Evolutionary conservation across 2,329 filamentous ascomycete species (phyloP).

Genomic region (Botrytis sinoallii): DNA sequence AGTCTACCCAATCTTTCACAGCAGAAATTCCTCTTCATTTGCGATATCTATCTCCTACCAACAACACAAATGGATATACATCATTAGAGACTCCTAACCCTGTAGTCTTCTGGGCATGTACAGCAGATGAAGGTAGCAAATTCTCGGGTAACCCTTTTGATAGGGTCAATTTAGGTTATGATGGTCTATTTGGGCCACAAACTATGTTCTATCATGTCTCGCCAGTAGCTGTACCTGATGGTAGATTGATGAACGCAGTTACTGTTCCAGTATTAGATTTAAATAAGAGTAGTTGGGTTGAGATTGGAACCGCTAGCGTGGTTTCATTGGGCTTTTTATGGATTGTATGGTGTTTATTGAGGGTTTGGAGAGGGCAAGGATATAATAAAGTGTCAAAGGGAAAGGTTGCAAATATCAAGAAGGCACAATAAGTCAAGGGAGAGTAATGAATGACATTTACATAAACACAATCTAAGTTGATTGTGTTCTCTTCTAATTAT

Average conservation of each 20-base stretch:
- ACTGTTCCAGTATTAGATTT: slow-evolving; percentile 64
- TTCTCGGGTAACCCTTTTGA: slow-evolving; percentile 83
- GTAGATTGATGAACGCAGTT: slow-evolving; percentile 51
- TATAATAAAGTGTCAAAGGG: slow-evolving; percentile 24
- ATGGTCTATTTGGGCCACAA: slow-evolving; percentile 69
- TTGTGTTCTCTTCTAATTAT: not conserved
- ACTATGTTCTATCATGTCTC: slow-evolving; percentile 82
- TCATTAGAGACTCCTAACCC: slow-evolving; percentile 71
- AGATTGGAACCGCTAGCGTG: slow-evolving; percentile 53
- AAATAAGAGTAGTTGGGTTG: slow-evolving; percentile 47
- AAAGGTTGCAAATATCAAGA: slow-evolving; percentile 22
- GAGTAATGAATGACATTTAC: not conserved
- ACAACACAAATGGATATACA: slow-evolving; percentile 47
- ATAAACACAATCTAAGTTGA: not conserved
- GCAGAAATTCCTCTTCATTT: slow-evolving; percentile 78
- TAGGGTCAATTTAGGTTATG: slow-evolving; percentile 78
- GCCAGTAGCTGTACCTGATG: slow-evolving; percentile 40
- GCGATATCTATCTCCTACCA: slow-evolving; percentile 69
- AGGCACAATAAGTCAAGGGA: slow-evolving; percentile 24
- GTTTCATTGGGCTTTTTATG: slow-evolving; percentile 66
- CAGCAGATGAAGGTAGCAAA: slow-evolving; percentile 60
- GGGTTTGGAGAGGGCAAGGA: slow-evolving; percentile 31
- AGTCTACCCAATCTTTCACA: slow-evolving; percentile 49
- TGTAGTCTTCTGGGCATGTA: slow-evolving; percentile 86
- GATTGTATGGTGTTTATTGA: slow-evolving; percentile 52